These are phyloP conservation scores for Colletotrichum somersetense DNA, from an alignment of 2,329 filamentous ascomycete species.

Conservation along the genomic window DNA sequence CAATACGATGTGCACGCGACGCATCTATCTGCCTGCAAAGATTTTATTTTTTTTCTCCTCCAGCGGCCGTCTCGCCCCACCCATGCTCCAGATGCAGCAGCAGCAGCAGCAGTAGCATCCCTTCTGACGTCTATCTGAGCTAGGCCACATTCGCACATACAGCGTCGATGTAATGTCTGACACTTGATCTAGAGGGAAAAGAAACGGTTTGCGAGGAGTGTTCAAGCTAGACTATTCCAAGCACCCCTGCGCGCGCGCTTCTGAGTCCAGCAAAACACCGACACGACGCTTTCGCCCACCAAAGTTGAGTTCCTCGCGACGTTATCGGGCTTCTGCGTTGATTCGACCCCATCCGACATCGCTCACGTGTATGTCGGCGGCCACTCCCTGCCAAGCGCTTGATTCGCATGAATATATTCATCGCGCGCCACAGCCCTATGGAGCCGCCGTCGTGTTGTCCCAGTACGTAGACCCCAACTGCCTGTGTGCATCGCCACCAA, in stretches of 20 bases:
- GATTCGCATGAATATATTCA: neutral
- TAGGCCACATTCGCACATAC: neutral
- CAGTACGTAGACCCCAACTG: neutral
- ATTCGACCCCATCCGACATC: neutral
- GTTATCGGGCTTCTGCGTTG: no score
- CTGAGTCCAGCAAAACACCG: neutral
- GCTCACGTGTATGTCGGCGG: neutral
- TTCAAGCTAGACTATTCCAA: neutral
- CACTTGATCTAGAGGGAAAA: neutral
- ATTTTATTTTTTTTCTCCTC: neutral
- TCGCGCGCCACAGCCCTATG: neutral
- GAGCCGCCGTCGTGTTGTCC: neutral
- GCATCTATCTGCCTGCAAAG: neutral
- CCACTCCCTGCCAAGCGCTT: constrained; percentile 12
- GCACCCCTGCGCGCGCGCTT: neutral
- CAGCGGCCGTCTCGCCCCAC: neutral
- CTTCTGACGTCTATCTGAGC: neutral
- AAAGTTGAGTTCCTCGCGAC: neutral
- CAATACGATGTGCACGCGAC: no score
- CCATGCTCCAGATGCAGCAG: neutral
- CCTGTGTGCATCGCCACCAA: neutral
- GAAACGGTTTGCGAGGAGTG: neutral
- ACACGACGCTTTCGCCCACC: neutral
- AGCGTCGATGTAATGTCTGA: neutral
- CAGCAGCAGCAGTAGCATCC: no score